Evolutionary conservation across 2,329 filamentous ascomycete species (phyloP), one percentile per base, ranked within the genome.

Genomic region (Fusarium sp.): DNA sequence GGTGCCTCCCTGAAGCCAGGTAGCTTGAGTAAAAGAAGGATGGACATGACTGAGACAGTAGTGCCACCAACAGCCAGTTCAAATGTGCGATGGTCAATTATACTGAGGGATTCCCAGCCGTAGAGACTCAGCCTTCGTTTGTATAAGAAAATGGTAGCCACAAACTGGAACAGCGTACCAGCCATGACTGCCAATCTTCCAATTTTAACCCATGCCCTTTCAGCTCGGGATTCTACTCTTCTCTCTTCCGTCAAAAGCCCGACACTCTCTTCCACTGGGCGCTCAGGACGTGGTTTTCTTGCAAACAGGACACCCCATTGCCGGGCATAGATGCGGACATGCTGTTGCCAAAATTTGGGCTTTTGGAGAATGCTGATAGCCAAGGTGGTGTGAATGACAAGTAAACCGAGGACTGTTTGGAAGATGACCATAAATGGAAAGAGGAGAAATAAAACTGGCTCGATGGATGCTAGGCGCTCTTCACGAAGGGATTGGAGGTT

Each of bases 11-110:
- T n/a, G 5, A 57, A 69, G 2, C 66, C 67, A 1, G 67, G 67
- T 3, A 70, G 12, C 27, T 32, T 45, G 10, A 70, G 56, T 8
- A 67, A 8, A 4, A 70, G 29, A 1, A 67, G 41, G 1, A 69
- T 53, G 6, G 66, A 67, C 3, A 69, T 2, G 16, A 63, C 1
- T 0, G 67, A 57, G 11, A 58, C 57, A 12, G 24, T 9, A 10
- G 48, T 57, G 1, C 66, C 62, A 2, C 67, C 67, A 5, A 63
- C 22, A 1, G 66, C 34, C 3, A 69, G 34, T 30, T 69, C 67
- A 3, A 70, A 70, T 10, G 56, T 55, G 5, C 56, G 62, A 8
- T 69, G 48, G 4, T 70, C 67, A 4, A 65, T 7, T 1, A 70
- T 41, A 8, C 62, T 48, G 0, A 69, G 57, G 4, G 62, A 41